Conservation (phyloP, 306 rosid species). For the Rosa persica region DNA sequence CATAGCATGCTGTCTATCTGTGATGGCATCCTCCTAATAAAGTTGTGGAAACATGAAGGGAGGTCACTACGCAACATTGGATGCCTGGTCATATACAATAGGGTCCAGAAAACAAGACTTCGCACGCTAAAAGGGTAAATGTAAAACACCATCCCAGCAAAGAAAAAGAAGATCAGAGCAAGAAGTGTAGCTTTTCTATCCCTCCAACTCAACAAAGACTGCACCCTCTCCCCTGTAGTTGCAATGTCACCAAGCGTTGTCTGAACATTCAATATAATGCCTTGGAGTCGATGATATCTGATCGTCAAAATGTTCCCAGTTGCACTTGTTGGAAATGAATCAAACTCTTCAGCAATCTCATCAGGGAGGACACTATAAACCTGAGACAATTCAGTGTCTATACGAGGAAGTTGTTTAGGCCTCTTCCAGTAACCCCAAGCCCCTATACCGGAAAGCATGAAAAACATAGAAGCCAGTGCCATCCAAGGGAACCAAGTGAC, state of each 20-base stretch:
- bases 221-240: conserved; percentile 46
- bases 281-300: conserved; percentile 13
- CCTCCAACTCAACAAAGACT: conserved; percentile 50
- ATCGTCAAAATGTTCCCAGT: not conserved
- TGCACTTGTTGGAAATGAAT: not conserved
- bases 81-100: no score
- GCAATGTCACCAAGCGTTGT: conserved; percentile 41
- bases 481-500: not conserved
- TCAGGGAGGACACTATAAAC: not conserved
- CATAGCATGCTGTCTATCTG: not conserved
- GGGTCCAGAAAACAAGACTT: no score
- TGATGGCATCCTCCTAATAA: conserved; percentile 8
- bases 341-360: not conserved
- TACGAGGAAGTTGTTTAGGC: not conserved
- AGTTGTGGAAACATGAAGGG: not conserved
- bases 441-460: not conserved
- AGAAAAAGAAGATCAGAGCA: conserved; percentile 19
- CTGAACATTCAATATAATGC: conserved; percentile 31
- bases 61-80: not conserved
- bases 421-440: not conserved
- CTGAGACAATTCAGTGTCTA: not conserved
- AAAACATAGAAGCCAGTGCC: not conserved
- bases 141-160: conserved; percentile 24
- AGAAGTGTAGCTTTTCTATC: conserved; percentile 45
- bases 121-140: no score